Evolutionary conservation across 164 flowering plant genomes (phyloP).

Genomic region (Aristolochia californica): DNA sequence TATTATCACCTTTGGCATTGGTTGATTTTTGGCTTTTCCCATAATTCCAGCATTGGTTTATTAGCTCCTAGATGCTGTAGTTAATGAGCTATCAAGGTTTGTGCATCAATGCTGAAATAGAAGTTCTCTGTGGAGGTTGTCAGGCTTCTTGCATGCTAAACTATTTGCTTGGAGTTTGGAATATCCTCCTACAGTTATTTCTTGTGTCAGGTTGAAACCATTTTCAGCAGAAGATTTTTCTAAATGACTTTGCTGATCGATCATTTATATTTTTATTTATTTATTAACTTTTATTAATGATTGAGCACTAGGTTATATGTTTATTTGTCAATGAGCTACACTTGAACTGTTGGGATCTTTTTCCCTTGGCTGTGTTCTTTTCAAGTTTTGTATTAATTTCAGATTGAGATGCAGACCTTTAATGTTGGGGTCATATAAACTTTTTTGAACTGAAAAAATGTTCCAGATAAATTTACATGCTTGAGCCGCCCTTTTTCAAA

Average conservation of each 20-base stretch:
- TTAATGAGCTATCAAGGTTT: slow-evolving; percentile 4
- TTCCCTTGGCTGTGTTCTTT: not conserved
- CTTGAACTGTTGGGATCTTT: not conserved
- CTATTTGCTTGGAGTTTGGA: slow-evolving; percentile 21
- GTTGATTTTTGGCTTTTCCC: too few relatives aligned
- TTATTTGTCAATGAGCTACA: not conserved
- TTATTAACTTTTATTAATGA: not conserved
- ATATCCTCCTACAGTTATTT: slow-evolving; percentile 12
- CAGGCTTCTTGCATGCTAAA: slow-evolving; percentile 16
- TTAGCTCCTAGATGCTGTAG: not conserved
- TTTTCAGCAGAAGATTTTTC: not conserved
- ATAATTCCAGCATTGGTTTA: slow-evolving; percentile 7
- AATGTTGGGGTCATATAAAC: too few relatives aligned
- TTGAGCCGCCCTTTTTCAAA: too few relatives aligned
- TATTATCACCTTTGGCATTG: too few relatives aligned
- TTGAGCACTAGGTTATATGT: not conserved
- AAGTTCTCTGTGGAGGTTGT: slow-evolving; percentile 16
- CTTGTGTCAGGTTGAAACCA: not conserved
- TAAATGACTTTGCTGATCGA: too few relatives aligned
- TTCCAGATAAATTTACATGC: too few relatives aligned
- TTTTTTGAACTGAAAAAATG: too few relatives aligned
- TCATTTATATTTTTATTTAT: not conserved
- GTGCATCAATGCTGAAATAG: slow-evolving; percentile 8
- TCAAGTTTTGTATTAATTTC: too few relatives aligned
- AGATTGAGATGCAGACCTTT: too few relatives aligned